Conservation (phyloP, 148 eudicot species). For the Cornus kousa region DNA sequence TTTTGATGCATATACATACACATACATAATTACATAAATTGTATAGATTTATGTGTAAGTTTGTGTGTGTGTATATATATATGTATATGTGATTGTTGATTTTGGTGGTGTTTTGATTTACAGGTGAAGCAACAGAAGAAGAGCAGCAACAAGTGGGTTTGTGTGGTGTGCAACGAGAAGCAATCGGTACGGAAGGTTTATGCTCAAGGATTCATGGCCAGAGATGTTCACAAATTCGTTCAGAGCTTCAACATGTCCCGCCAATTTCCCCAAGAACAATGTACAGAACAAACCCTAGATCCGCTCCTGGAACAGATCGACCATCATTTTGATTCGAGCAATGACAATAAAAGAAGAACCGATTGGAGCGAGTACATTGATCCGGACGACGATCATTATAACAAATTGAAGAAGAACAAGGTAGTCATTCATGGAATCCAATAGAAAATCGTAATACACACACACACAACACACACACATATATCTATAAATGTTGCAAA, state of each 20-base stretch:
- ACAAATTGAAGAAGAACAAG: conserved; percentile 20
- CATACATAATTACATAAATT: not conserved
- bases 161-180: conserved; percentile 81
- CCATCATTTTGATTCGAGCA: not conserved
- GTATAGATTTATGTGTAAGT: too few species aligned
- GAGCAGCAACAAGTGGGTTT: conserved; percentile 84
- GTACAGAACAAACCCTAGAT: conserved; percentile 24
- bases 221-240: conserved; percentile 66
- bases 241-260: conserved; percentile 87
- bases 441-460: not conserved
- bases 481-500: not conserved
- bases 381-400: conserved; percentile 24
- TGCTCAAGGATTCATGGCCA: conserved; percentile 65
- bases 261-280: conserved; percentile 36
- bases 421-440: conserved; percentile 9
- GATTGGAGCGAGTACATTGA: conserved; percentile 83
- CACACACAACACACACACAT: not conserved
- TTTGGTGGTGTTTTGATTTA: not conserved
- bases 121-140: conserved; percentile 95
- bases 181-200: conserved; percentile 65
- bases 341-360: conserved; percentile 32
- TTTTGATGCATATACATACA: not conserved
- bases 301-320: not conserved
- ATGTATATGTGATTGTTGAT: too few species aligned
- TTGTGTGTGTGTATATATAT: too few species aligned